Evolutionary conservation across 257 asterid species (phyloP).

Genomic region (Solanum commersonii): DNA sequence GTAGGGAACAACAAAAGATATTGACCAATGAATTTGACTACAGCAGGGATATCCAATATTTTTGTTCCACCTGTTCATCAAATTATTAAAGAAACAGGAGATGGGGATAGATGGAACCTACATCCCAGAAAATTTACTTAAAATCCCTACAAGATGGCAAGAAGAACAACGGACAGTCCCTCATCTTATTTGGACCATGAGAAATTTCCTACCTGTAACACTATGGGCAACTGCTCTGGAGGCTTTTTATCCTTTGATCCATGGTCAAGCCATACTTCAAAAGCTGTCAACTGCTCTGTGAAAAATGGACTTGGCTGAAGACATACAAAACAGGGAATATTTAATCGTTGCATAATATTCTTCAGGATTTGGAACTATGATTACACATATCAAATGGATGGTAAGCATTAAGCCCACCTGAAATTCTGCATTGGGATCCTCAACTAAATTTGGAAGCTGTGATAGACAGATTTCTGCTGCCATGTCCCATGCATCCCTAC

Average conservation of each 20-base stretch:
- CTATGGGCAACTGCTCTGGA: conserved; percentile 97
- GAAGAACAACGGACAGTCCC: not conserved
- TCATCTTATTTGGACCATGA: not conserved
- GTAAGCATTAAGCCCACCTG: conserved; percentile 42
- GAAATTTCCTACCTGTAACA: conserved; percentile 70
- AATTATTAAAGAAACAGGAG: not conserved
- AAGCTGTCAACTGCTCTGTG: conserved; percentile 79
- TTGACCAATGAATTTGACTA: not conserved
- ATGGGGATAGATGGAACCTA: not conserved
- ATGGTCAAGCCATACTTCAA: conserved; percentile 99
- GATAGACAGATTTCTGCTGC: conserved; percentile 99
- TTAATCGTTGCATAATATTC: not conserved
- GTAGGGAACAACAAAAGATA: not conserved
- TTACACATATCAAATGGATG: not conserved
- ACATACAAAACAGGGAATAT: not conserved
- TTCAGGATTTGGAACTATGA: not conserved
- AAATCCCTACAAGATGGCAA: not conserved
- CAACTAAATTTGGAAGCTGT: conserved; percentile 85
- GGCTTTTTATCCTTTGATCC: conserved; percentile 95
- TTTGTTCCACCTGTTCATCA: not conserved
- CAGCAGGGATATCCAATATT: not conserved
- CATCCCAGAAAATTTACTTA: not conserved
- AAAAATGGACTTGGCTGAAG: conserved; percentile 91
- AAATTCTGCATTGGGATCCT: conserved; percentile 90
- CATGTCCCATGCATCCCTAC: conserved; percentile 99